phyloP scores from a whole-genome alignment of 202 grass and related monocot species.

The Setaria italica region DNA sequence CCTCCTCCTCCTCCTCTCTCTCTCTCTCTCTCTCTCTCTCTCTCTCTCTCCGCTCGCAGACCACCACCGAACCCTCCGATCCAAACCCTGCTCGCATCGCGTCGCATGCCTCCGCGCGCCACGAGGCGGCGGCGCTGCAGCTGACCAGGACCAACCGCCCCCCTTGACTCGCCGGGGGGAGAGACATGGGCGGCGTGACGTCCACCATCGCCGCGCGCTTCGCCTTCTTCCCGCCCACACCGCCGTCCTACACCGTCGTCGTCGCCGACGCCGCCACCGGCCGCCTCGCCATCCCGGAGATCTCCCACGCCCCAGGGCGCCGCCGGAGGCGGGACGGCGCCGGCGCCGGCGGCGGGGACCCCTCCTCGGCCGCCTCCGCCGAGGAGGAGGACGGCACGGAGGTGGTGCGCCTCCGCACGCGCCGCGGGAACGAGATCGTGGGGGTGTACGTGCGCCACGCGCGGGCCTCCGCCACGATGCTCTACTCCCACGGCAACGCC shows the following conservation, averaged over 20 bases:
- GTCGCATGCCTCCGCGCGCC: conserved; percentile 51
- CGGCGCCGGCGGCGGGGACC: conserved; percentile 25
- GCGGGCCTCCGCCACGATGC: conserved; percentile 71
- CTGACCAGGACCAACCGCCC: conserved; percentile 19
- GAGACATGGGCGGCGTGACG: conserved; percentile 81
- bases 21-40: background rate
- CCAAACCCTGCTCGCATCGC: conserved; percentile 41
- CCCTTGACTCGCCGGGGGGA: background rate
- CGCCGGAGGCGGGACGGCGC: conserved; percentile 50
- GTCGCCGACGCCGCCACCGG: conserved; percentile 61
- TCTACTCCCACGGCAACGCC: conserved; percentile 94
- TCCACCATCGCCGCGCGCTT: conserved; percentile 90
- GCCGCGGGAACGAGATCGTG: conserved; percentile 86
- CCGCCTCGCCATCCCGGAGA: conserved; percentile 75
- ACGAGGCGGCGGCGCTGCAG: conserved; percentile 43
- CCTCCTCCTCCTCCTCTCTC: background rate
- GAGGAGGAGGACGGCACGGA: conserved; percentile 62
- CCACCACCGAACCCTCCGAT: conserved; percentile 54
- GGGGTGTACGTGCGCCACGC: conserved; percentile 72
- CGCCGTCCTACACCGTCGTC: conserved; percentile 87
- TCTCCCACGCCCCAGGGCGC: conserved; percentile 47
- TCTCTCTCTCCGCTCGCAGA: background rate
- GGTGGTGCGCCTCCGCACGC: conserved; percentile 76
- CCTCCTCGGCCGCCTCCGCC: conserved; percentile 39
- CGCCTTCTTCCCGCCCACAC: conserved; percentile 94